Evolutionary conservation across 192 early-diverging fungal genomes (phyloP), one percentile per base, ranked within the genome.

Genomic region (Diversispora eburnea): DNA sequence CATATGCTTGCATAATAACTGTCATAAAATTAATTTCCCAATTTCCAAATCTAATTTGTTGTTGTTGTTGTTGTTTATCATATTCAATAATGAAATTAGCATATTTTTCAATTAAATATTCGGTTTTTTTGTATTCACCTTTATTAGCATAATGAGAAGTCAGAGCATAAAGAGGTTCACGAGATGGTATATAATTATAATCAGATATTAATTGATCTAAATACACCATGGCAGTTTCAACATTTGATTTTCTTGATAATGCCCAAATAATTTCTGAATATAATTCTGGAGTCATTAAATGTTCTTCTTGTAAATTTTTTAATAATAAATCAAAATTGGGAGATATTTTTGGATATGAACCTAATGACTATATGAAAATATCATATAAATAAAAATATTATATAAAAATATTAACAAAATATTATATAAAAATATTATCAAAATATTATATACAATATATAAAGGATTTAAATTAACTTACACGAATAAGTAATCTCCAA

Each of bases 231-330:
- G 66, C 66, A 33, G 22, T 45, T 4, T 48, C 9, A 4, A 67
- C 20, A n/a, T n/a, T n/a, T 15, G 46, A 48, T 52, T 67, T 67
- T 67, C 66, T 19, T 67, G 66, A 22, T 39, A 67, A 52, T 20
- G 66, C 48, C 66, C 66, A 67, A 49, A 52, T 67, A 25, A 51
- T 42, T 48, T 52, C 22, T 22, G 65, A 67, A 52, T 22, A 67
- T 47, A 67, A 47, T 22, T 42, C 19, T 17, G 60, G 39, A 42
- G 60, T 62, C 13, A 62, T 41, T 5, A 39, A 41, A 41, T 62
- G 60, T 60, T 60, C 58, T 41, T 22, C 25, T 62, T 62, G 33
- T 4, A 62, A 7, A 6, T 41, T 43, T 43, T 62, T 22, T 19
- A 62, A 43, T 17, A 62, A 17, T 42, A 17, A 9, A 41, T 62